phyloP scores from a whole-genome alignment of 192 early-diverging fungal species.

The Gorgonomyces haynaldii region DNA sequence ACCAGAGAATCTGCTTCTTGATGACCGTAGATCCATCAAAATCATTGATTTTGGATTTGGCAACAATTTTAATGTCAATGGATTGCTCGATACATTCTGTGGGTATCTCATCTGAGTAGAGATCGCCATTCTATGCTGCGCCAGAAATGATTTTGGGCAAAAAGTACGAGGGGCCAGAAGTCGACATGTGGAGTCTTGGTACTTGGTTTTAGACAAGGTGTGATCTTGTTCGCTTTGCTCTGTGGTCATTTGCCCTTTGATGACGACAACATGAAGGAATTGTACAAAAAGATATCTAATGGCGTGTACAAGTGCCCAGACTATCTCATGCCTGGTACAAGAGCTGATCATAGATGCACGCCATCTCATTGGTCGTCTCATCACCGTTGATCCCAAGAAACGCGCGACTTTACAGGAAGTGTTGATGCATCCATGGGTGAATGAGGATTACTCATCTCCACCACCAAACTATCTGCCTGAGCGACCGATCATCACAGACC shows the following conservation, averaged over 20 bases:
- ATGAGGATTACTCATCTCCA: conserved; percentile 54
- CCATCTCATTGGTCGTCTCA: conserved; percentile 55
- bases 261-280: conserved; percentile 69
- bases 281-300: conserved; percentile 71
- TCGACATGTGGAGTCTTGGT: conserved; percentile 74
- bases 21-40: conserved; percentile 55
- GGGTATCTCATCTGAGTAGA: conserved; percentile 30
- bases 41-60: conserved; percentile 87
- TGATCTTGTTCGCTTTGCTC: conserved; percentile 72
- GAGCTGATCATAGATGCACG: conserved; percentile 61
- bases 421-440: conserved; percentile 63
- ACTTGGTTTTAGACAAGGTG: conserved; percentile 31
- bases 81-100: conserved; percentile 43
- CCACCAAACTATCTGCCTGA: conserved; percentile 55
- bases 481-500: conserved; percentile 15
- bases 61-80: conserved; percentile 42
- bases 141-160: conserved; percentile 77
- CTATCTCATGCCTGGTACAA: conserved; percentile 48
- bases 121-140: conserved; percentile 67
- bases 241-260: conserved; percentile 81
- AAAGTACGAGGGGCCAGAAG: conserved; percentile 73
- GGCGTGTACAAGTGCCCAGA: conserved; percentile 51
- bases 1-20: conserved; percentile 79
- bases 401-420: conserved; percentile 62
- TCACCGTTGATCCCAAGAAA: conserved; percentile 58